These are phyloP conservation scores for Trichomonascaceae sp. DNA, from an alignment of 1,139 yeast species.

Conservation along the genomic window DNA sequence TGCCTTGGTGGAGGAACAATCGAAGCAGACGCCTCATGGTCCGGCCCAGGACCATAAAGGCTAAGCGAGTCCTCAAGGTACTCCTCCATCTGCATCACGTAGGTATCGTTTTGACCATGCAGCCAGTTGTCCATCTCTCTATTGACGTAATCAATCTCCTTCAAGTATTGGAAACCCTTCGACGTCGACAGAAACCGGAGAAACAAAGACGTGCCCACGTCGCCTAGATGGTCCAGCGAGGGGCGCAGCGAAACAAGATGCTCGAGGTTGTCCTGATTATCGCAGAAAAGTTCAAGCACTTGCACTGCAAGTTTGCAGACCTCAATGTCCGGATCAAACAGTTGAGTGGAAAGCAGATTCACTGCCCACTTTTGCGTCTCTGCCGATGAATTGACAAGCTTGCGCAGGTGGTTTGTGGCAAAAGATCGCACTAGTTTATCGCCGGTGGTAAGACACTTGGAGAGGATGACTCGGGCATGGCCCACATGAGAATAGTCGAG, in stretches of 20 bases:
- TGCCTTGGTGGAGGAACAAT: constrained; percentile 36
- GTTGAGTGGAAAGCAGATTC: constrained; percentile 47
- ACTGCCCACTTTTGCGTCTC: constrained; percentile 29
- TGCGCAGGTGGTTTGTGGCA: constrained; percentile 43
- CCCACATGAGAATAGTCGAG: constrained; percentile 52
- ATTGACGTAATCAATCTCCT: constrained; percentile 39
- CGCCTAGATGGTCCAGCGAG: constrained; percentile 32
- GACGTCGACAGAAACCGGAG: constrained; percentile 43
- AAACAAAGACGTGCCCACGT: constrained; percentile 34
- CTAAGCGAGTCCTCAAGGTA: constrained; percentile 22
- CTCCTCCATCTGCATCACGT: constrained; percentile 40
- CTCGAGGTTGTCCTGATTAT: constrained; percentile 30
- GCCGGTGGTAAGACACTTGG: constrained; percentile 50
- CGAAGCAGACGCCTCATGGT: constrained; percentile 3
- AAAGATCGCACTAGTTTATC: constrained; percentile 38
- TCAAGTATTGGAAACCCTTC: constrained; percentile 41
- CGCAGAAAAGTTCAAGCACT: constrained; percentile 36
- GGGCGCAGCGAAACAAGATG: constrained; percentile 35
- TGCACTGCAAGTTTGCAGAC: constrained; percentile 48
- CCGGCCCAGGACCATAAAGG: constrained; percentile 7
- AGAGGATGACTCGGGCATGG: constrained; percentile 53
- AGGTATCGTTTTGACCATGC: constrained; percentile 38
- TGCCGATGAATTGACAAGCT: constrained; percentile 23
- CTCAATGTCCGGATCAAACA: constrained; percentile 51
- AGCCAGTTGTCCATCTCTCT: constrained; percentile 50